A percentile compares a stretch with the other conserved stretches of the same genome.
Evolutionary conservation across 257 asterid species (phyloP).

Genomic region (Cinchona pubescens): DNA sequence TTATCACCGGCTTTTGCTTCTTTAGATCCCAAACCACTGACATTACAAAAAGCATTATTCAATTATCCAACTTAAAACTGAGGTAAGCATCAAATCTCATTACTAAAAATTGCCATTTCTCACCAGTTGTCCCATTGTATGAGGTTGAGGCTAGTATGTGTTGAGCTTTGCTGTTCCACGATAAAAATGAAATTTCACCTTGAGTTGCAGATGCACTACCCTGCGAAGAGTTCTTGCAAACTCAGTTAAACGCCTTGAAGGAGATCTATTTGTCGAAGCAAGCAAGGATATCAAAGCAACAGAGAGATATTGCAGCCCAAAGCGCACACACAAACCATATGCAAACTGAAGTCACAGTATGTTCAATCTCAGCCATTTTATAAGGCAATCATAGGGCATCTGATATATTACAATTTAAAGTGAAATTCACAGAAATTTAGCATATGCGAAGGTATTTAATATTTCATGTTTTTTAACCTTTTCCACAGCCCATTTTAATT

Average conservation of each 20-base stretch:
- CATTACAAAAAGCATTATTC: constrained; percentile 28
- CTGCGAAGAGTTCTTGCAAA: constrained; percentile 36
- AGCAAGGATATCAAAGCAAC: constrained; percentile 4
- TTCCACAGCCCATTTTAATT: no score
- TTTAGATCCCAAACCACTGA: constrained; percentile 95
- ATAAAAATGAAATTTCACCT: constrained; percentile 87
- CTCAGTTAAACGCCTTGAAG: background rate
- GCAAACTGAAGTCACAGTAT: background rate
- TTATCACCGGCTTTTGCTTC: constrained; percentile 91
- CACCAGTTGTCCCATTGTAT: constrained; percentile 85
- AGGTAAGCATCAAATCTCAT: background rate
- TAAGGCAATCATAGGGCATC: background rate
- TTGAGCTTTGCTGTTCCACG: constrained; percentile 91
- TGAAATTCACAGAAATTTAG: constrained; percentile 1
- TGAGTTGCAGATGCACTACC: constrained; percentile 90
- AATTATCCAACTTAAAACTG: constrained; percentile 19
- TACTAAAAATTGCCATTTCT: constrained; percentile 24
- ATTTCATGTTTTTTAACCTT: no score
- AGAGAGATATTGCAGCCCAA: background rate
- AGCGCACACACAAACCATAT: background rate
- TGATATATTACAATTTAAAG: background rate
- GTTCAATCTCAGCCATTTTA: background rate
- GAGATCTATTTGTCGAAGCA: background rate
- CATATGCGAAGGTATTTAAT: background rate
- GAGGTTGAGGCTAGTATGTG: constrained; percentile 92